Conservation (phyloP, 225 moss, liverwort and hornwort species). For the Sphagnum contortum region DNA sequence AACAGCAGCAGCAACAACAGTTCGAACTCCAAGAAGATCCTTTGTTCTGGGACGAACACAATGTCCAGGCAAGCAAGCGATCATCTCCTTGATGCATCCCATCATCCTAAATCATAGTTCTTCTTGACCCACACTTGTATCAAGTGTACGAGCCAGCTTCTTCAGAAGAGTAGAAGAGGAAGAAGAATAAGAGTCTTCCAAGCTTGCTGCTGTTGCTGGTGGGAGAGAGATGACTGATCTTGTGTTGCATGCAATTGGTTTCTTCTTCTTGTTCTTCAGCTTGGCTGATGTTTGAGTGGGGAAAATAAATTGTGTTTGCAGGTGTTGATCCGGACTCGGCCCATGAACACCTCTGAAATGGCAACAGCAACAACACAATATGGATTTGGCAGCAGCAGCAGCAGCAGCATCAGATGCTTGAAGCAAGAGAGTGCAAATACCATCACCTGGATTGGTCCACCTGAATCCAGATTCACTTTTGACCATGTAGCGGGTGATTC, state of each 20-base stretch:
- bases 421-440: constrained; percentile 61
- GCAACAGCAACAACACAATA: constrained; percentile 6
- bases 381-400: too few relatives aligned
- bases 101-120: background rate
- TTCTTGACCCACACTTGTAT: background rate
- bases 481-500: constrained; percentile 73
- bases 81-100: background rate
- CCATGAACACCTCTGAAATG: constrained; percentile 40
- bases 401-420: constrained; percentile 44
- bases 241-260: background rate
- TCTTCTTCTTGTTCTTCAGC: background rate
- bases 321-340: constrained; percentile 66
- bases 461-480: constrained; percentile 63
- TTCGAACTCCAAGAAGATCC: constrained; percentile 55
- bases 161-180: background rate
- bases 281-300: background rate
- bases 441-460: constrained; percentile 61
- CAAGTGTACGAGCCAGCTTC: background rate
- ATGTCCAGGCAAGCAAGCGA: constrained; percentile 29
- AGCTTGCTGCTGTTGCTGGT: background rate
- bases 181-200: background rate
- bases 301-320: constrained; percentile 7
- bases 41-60: constrained; percentile 57
- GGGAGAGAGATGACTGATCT: too few relatives aligned
- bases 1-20: constrained; percentile 3